Percentiles rank a stretch among this genome's conserved stretches.
phyloP scores from a whole-genome alignment of 805 yeast species.

The Saccharomycopsis microspora region DNA sequence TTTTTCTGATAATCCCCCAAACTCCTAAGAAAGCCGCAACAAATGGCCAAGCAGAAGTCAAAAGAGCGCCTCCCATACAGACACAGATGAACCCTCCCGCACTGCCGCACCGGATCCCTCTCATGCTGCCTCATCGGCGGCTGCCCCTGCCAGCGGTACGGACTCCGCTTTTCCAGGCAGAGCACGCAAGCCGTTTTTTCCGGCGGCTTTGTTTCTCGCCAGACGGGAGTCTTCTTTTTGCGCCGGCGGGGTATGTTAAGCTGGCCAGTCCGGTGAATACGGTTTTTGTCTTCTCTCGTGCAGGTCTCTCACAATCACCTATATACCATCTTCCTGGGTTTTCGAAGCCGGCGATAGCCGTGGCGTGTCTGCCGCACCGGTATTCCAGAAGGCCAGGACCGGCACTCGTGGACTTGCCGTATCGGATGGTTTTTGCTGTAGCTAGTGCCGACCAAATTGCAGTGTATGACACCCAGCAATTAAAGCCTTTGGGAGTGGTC shows the following conservation, averaged over 20 bases:
- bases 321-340: constrained; percentile 71
- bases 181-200: constrained; percentile 73
- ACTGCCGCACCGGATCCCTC: constrained; percentile 19
- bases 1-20: constrained; percentile 32
- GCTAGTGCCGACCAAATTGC: constrained; percentile 83
- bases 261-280: constrained; percentile 37
- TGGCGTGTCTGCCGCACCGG: constrained; percentile 60
- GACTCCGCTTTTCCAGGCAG: constrained; percentile 57
- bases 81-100: constrained; percentile 24
- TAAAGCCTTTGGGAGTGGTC: constrained; percentile 59
- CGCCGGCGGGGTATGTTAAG: constrained; percentile 65
- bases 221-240: constrained; percentile 71
- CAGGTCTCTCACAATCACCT: constrained; percentile 58
- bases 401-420: constrained; percentile 47
- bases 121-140: constrained; percentile 30
- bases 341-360: constrained; percentile 74
- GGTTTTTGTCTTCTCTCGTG: constrained; percentile 68
- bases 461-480: constrained; percentile 67
- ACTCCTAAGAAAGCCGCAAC: constrained; percentile 36
- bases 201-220: constrained; percentile 80
- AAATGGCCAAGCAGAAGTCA: constrained; percentile 32
- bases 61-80: not conserved
- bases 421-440: constrained; percentile 80
- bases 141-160: constrained; percentile 19
- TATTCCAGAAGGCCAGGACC: constrained; percentile 28